Percentiles rank a stretch among this genome's conserved stretches.
Evolutionary conservation across 108 stramenopile species (phyloP).

Genomic region (Stephanodiscus triporus): DNA sequence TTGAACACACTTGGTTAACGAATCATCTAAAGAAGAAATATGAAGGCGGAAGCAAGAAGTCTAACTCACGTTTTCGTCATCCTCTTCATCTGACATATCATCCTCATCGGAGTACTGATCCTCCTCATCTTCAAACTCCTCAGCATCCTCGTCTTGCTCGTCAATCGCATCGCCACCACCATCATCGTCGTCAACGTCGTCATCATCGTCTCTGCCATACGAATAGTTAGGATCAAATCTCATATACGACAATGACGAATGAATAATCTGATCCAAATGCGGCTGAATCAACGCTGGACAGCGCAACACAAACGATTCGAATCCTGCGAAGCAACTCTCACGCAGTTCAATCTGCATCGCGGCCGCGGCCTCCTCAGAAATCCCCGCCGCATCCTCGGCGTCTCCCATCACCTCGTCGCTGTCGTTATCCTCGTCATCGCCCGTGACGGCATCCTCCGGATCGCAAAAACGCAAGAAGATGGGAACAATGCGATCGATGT

Average conservation of each 20-base stretch:
- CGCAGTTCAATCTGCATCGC: slow-evolving; percentile 90
- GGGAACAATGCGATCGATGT: slow-evolving; percentile 94
- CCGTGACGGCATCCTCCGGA: slow-evolving; percentile 80
- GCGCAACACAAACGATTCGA: slow-evolving; percentile 92
- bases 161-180: slow-evolving; percentile 54
- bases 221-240: slow-evolving; percentile 97
- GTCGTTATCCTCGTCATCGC: slow-evolving; percentile 80
- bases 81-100: slow-evolving; percentile 88
- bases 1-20: background rate
- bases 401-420: slow-evolving; percentile 59
- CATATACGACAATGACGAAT: slow-evolving; percentile 87
- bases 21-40: background rate
- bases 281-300: slow-evolving; percentile 95
- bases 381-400: slow-evolving; percentile 47
- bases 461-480: slow-evolving; percentile 92
- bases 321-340: slow-evolving; percentile 96
- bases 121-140: slow-evolving; percentile 73
- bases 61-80: slow-evolving; percentile 77
- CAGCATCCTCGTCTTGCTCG: slow-evolving; percentile 75
- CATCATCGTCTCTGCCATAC: slow-evolving; percentile 91
- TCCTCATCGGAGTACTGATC: slow-evolving; percentile 65
- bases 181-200: slow-evolving; percentile 55
- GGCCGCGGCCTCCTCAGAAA: slow-evolving; percentile 50
- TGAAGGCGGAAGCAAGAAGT: background rate
- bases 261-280: slow-evolving; percentile 80